phyloP scores from a whole-genome alignment of 768 basidiomycete species.

The Lactifluus subvellereus region DNA sequence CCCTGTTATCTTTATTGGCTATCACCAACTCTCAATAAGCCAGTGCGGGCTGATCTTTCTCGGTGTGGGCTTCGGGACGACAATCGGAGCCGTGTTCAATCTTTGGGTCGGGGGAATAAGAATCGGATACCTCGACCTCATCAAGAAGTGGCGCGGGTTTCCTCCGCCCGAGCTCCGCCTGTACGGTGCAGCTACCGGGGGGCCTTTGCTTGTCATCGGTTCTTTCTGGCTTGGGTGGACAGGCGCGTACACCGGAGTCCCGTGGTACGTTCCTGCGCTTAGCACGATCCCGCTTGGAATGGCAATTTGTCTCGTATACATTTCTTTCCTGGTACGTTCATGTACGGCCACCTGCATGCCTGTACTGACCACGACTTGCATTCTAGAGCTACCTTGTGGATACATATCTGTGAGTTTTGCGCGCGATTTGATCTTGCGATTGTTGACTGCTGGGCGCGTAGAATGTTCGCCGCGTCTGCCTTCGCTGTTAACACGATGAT shows the following conservation, averaged over 20 bases:
- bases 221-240: conserved; percentile 48
- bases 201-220: conserved; percentile 32
- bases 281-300: conserved; percentile 45
- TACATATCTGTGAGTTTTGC: conserved; percentile 37
- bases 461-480: conserved; percentile 44
- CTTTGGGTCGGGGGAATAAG: conserved; percentile 24
- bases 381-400: conserved; percentile 50
- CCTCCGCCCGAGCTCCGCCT: conserved; percentile 40
- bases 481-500: conserved; percentile 56
- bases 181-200: conserved; percentile 34
- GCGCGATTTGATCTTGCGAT: not conserved
- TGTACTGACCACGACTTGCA: not conserved
- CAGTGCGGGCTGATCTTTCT: conserved; percentile 37
- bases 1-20: conserved; percentile 35
- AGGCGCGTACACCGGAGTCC: conserved; percentile 44
- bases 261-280: conserved; percentile 53
- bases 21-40: conserved; percentile 32
- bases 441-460: not conserved
- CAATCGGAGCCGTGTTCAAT: conserved; percentile 29
- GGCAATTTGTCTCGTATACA: conserved; percentile 48
- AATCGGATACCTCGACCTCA: conserved; percentile 29
- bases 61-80: conserved; percentile 35
- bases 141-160: conserved; percentile 36
- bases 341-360: not conserved
- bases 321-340: conserved; percentile 45